Conservation (phyloP, 2,329 filamentous ascomycete genomes). For the Phialophora tarda region DNA sequence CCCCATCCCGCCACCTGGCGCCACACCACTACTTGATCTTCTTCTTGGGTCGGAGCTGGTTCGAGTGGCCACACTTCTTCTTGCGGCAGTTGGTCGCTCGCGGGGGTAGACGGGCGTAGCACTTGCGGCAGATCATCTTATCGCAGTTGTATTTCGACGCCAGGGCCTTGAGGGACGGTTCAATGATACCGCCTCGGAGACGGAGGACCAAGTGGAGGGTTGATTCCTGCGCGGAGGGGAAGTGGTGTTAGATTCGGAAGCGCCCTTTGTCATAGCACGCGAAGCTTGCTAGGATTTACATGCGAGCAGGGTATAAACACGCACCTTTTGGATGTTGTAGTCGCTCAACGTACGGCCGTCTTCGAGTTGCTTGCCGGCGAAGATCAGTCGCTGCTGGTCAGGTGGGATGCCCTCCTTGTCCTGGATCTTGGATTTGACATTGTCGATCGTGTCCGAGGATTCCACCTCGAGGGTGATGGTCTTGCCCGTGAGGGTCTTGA, state of each 20-base stretch:
- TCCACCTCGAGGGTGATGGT: slow-evolving; percentile 99
- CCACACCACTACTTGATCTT: slow-evolving; percentile 84
- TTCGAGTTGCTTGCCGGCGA: slow-evolving; percentile 98
- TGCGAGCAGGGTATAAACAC: slow-evolving; percentile 42
- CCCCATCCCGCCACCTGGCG: slow-evolving; percentile 36
- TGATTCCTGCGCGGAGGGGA: slow-evolving; percentile 70
- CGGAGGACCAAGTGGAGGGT: slow-evolving; percentile 98
- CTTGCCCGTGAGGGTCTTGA: slow-evolving; percentile 99
- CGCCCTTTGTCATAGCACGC: neutral
- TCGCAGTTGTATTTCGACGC: slow-evolving; percentile 99
- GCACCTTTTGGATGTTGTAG: slow-evolving; percentile 99
- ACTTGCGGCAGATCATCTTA: slow-evolving; percentile 99
- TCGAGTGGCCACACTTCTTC: slow-evolving; percentile 99
- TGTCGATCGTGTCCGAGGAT: slow-evolving; percentile 99
- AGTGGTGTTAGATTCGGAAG: neutral
- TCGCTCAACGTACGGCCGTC: slow-evolving; percentile 95
- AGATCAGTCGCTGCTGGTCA: slow-evolving; percentile 98
- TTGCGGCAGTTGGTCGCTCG: slow-evolving; percentile 99
- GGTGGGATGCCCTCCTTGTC: slow-evolving; percentile 99
- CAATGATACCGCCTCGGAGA: slow-evolving; percentile 98
- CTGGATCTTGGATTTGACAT: slow-evolving; percentile 99
- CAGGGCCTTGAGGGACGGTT: slow-evolving; percentile 97
- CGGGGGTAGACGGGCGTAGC: slow-evolving; percentile 97
- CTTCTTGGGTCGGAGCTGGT: slow-evolving; percentile 99
- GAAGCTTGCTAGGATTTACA: neutral